phyloP scores from a whole-genome alignment of 2,329 filamentous ascomycete genomes.

The Calonectria honghensis region DNA sequence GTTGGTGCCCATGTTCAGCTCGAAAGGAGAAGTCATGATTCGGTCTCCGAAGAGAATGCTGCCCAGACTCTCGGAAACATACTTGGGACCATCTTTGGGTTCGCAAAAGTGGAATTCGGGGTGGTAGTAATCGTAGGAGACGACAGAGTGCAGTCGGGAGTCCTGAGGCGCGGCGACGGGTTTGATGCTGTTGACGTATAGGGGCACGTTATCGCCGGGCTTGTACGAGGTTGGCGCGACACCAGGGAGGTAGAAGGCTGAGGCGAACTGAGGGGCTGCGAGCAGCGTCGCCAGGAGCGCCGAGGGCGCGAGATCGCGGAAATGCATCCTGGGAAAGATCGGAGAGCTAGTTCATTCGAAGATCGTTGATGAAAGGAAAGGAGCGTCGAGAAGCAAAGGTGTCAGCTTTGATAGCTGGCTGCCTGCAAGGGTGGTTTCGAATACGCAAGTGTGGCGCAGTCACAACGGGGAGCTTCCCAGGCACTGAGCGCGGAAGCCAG shows the following conservation, averaged over 20 bases:
- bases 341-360: conserved; percentile 55
- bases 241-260: conserved; percentile 96
- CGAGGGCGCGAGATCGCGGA: conserved; percentile 67
- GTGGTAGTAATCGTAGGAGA: conserved; percentile 98
- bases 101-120: conserved; percentile 90
- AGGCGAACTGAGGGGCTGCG: conserved; percentile 71
- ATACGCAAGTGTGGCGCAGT: conserved; percentile 50
- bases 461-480: conserved; percentile 21
- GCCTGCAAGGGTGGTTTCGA: conserved; percentile 37
- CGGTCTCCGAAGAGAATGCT: conserved; percentile 98
- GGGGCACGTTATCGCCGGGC: conserved; percentile 84
- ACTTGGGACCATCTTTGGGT: conserved; percentile 84
- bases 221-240: conserved; percentile 96
- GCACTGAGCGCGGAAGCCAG: conserved; percentile 30
- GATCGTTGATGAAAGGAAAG: conserved; percentile 31
- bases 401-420: conserved; percentile 34
- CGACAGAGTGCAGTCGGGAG: conserved; percentile 89
- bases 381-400: conserved; percentile 45
- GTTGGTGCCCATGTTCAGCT: conserved; percentile 89
- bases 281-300: conserved; percentile 71
- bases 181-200: conserved; percentile 94
- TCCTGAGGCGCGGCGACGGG: conserved; percentile 87
- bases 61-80: conserved; percentile 87
- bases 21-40: conserved; percentile 96
- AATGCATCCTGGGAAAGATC: conserved; percentile 63